Conservation (phyloP, 1,284 basidiomycete genomes). For the Wolfiporia cocos region DNA sequence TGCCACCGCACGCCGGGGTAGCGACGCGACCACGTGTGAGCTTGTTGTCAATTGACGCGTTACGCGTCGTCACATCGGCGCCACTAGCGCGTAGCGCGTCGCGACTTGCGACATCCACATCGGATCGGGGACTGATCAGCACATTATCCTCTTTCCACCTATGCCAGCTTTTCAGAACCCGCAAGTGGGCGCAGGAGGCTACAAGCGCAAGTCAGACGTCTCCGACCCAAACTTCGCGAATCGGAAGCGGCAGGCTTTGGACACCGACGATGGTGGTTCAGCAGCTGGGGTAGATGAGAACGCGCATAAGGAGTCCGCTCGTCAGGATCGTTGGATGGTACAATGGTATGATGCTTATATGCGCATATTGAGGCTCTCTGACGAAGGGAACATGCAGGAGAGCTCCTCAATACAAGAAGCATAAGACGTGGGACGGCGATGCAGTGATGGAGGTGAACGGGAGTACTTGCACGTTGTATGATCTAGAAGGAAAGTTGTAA, state of each 20-base stretch:
- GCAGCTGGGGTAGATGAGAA: constrained; percentile 8
- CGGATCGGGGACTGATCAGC: no score
- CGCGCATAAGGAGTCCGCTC: constrained; percentile 6
- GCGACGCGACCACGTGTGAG: no score
- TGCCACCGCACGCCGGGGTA: no score
- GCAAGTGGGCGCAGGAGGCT: constrained; percentile 1
- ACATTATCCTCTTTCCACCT: no score
- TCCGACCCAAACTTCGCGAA: constrained; percentile 21
- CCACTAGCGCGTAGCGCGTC: no score
- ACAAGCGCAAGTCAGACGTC: constrained; percentile 25
- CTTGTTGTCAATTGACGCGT: no score
- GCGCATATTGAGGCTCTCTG: neutral
- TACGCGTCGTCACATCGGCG: no score
- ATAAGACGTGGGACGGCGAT: constrained; percentile 92
- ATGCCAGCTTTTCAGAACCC: constrained; percentile 23
- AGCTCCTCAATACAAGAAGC: constrained; percentile 75
- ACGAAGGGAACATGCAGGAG: constrained; percentile 41
- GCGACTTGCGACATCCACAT: no score
- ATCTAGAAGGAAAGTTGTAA: constrained; percentile 50
- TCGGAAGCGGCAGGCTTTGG: constrained; percentile 31
- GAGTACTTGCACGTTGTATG: constrained; percentile 47
- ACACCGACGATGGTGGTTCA: constrained; percentile 1
- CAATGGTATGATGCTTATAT: constrained; percentile 44
- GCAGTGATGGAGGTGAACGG: constrained; percentile 54
- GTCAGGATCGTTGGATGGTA: constrained; percentile 58